Evolutionary conservation across 2,329 filamentous ascomycete genomes (phyloP), one percentile per base, ranked within the genome.

Genomic region (Cladosporium sphaerospermum): DNA sequence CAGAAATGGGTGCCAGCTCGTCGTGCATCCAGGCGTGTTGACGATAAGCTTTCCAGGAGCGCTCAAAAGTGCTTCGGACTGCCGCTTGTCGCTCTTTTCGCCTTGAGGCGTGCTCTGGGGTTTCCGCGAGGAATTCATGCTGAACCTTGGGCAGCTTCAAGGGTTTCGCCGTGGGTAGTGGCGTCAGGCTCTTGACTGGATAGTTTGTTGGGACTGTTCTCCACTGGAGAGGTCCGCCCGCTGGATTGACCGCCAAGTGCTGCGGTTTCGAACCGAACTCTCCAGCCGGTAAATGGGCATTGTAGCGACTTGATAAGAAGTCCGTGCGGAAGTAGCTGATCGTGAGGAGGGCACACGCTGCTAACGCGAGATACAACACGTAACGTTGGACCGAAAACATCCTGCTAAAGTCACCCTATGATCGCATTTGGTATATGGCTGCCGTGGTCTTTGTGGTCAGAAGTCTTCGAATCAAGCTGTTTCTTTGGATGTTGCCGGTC

Each of bases 1-100:
- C 73, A 51, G 65, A 67, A n/a, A 77, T 64, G 1, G 75, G 75
- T 19, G 62, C 63, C 33, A 78, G 60, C 61, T 78, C 75, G 52
- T 78, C 75, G 53, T 73, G 68, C 69, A 74, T 69, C 75, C 75
- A 78, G 3, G 73, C 74, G 56, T 71, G 65, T 39, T 65, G 51
- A 32, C 68, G 67, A 61, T 78, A 78, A 9, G 69, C 66, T 4
- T 63, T 67, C 74, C 74, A 78, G 53, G 69, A 71, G 44, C 70
- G 69, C 50, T 69, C 48, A 53, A 77, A 77, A 2, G 70, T 67
- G 44, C 67, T 67, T 54, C 69, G 71, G 33, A 77, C 73, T 52
- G 58, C 66, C 52, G 58, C 67, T 62, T 56, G 65, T 53, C 64
- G 70, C 57, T 54, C 68, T 57, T 61, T 69, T 58, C 53, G 69